These are phyloP conservation scores for Moelleriella libera DNA, from an alignment of 2,329 filamentous ascomycete species.

Conservation along the genomic window DNA sequence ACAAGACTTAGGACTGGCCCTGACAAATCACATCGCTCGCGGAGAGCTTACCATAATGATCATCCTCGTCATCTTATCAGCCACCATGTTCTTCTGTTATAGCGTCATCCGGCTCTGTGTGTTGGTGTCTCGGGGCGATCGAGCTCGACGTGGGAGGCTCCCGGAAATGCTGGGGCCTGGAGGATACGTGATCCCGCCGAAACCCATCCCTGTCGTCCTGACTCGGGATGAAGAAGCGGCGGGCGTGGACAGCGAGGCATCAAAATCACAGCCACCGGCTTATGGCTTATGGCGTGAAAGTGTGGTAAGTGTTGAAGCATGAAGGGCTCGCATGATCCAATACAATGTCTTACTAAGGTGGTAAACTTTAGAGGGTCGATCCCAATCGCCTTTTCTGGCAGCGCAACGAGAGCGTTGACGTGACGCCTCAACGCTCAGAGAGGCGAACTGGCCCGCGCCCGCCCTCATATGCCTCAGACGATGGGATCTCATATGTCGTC, in stretches of 20 bases:
- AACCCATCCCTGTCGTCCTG: conserved; percentile 65
- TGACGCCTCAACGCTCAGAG: conserved; percentile 9
- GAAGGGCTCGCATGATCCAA: background rate
- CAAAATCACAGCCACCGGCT: conserved; percentile 57
- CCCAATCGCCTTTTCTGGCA: conserved; percentile 74
- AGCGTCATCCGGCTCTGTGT: conserved; percentile 61
- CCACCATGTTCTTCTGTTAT: conserved; percentile 70
- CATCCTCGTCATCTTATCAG: conserved; percentile 60
- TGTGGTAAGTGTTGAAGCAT: conserved; percentile 43
- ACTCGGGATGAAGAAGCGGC: conserved; percentile 59
- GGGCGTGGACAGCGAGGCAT: conserved; percentile 37
- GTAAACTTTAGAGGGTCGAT: conserved; percentile 47
- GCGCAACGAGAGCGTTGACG: conserved; percentile 34
- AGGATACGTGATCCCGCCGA: conserved; percentile 55
- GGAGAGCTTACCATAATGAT: conserved; percentile 69
- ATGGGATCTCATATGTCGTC: conserved; percentile 59
- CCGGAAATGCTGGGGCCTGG: conserved; percentile 37
- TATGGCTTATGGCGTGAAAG: conserved; percentile 78
- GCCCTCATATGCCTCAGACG: conserved; percentile 64
- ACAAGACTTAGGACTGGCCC: conserved; percentile 57
- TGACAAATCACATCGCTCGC: conserved; percentile 47
- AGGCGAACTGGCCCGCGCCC: conserved; percentile 34
- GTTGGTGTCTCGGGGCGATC: conserved; percentile 37
- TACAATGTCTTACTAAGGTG: background rate
- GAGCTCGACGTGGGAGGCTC: conserved; percentile 9